Evolutionary conservation across 2,329 filamentous ascomycete genomes (phyloP).

Genomic region (Dryadomyces sulphureus): DNA sequence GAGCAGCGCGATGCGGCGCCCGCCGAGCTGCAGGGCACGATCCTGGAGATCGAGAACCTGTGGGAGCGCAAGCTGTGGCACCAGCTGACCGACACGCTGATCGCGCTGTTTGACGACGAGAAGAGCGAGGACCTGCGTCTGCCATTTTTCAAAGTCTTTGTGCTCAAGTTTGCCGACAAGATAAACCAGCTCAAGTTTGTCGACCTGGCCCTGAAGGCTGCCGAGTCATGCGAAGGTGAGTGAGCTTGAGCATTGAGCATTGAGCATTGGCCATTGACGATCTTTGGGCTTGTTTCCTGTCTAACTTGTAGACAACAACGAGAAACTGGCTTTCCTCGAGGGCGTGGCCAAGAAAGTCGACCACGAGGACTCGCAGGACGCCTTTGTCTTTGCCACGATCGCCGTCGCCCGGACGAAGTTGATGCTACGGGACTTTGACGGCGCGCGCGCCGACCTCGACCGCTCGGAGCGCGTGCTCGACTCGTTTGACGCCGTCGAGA

Average conservation of each 20-base stretch:
- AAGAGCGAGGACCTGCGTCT: conserved; percentile 74
- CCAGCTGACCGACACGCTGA: conserved; percentile 80
- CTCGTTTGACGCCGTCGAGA: conserved; percentile 87
- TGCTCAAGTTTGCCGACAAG: conserved; percentile 92
- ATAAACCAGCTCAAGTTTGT: conserved; percentile 99
- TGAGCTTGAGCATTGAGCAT: too few relatives aligned
- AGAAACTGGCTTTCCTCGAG: conserved; percentile 74
- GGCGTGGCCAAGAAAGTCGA: conserved; percentile 77
- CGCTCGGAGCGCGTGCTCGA: conserved; percentile 79
- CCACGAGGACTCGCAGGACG: conserved; percentile 85
- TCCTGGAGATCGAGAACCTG: conserved; percentile 85
- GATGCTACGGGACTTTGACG: conserved; percentile 62
- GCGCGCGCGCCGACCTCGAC: conserved; percentile 74
- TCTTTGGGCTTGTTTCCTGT: background rate
- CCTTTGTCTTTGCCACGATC: conserved; percentile 84
- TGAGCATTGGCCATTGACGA: background rate
- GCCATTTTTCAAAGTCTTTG: conserved; percentile 84
- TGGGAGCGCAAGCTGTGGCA: conserved; percentile 99
- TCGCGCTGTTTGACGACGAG: conserved; percentile 74
- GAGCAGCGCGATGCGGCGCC: conserved; percentile 81
- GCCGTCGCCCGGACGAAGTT: conserved; percentile 82
- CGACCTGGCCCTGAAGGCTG: conserved; percentile 73
- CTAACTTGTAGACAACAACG: conserved; percentile 55
- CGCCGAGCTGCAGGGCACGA: conserved; percentile 72
- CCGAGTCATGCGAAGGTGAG: conserved; percentile 66